Conservation (phyloP, 2,329 filamentous ascomycete species). For the Sporothrix protearum region DNA sequence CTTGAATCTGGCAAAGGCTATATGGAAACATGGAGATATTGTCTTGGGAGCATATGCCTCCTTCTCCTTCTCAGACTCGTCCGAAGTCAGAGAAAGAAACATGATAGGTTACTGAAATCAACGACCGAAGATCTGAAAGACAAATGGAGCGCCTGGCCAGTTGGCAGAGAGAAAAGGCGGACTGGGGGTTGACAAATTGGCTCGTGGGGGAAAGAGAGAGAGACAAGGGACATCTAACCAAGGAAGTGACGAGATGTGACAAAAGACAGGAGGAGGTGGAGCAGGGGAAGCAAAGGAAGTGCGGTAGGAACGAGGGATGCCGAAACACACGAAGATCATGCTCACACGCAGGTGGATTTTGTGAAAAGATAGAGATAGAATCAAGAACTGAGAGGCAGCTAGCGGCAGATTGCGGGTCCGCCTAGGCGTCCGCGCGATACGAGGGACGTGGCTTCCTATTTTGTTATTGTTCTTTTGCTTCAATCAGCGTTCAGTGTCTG, state of each 20-base stretch:
- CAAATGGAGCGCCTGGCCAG: not conserved
- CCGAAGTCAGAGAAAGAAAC: not conserved
- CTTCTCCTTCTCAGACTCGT: not conserved
- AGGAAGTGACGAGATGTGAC: not conserved
- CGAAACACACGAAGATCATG: not conserved
- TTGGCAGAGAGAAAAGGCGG: not conserved
- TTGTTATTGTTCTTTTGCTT: not conserved
- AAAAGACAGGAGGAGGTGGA: not conserved
- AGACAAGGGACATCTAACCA: not conserved
- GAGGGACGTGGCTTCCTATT: not conserved
- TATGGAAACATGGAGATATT: not conserved
- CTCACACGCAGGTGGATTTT: not conserved
- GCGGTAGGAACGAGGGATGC: not conserved
- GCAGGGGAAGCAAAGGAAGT: not conserved
- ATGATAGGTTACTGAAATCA: not conserved
- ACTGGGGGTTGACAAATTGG: not conserved
- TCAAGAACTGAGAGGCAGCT: no score
- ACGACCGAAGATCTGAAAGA: not conserved
- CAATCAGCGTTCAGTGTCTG: not conserved
- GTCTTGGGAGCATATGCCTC: not conserved
- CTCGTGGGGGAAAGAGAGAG: not conserved
- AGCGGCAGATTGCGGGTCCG: slow-evolving; percentile 6
- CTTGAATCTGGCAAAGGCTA: not conserved
- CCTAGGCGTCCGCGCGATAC: not conserved
- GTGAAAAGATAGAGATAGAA: not conserved